Base-by-base conservation (phyloP, 2,329 filamentous ascomycete species). In the Fusarium succisae region DNA sequence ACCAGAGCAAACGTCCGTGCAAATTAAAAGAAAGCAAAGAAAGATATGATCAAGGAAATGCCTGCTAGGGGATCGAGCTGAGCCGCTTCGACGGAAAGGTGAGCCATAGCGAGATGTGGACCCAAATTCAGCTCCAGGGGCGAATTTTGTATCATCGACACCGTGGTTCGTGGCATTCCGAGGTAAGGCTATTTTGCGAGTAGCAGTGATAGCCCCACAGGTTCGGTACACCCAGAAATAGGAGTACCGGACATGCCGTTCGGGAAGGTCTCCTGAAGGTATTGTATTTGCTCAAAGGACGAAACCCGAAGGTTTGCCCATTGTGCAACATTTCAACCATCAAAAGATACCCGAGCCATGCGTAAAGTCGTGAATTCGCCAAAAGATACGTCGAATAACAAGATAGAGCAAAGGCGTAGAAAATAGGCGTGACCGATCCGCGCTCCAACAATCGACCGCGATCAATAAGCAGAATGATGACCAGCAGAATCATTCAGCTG, bases 161-260 rank as follows among this genome's bases (percentile, higher is more conserved):
- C 63, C 50, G 59, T 63, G 65, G 51, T 66, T 66, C 63, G 51
- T 62, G 66, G 63, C 63, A 62, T 64, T 65, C 57, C 38, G 56
- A 68, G 62, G 63, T 35, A 54, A 74, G 53, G 48, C 59, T 63
- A 62, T 50, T 63, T 47, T 61, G 26, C 53, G 43, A 68, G 47
- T 45, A 66, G 63, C 61, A 68, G 58, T 55, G 63, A 74, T 71
- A 66, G 70, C 68, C 66, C 72, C 60, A 77, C 74, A 78, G 77
- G 74, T 72, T 63, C 62, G 61, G 73, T 77, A 78, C 73, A 76
- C 77, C 77, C 64, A 66, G 47, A 45, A 64, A 60, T 53, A 75
- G 77, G 73, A 80, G 79, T 77, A 83, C 82, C 82, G 80, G 82
- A 77, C 81, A 77, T 83, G 82, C 82, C 82, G 80, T 84, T 82